A percentile compares a stretch with the other conserved stretches of the same genome.
phyloP scores from a whole-genome alignment of 768 basidiomycete species.

The Suillus occidentalis region DNA sequence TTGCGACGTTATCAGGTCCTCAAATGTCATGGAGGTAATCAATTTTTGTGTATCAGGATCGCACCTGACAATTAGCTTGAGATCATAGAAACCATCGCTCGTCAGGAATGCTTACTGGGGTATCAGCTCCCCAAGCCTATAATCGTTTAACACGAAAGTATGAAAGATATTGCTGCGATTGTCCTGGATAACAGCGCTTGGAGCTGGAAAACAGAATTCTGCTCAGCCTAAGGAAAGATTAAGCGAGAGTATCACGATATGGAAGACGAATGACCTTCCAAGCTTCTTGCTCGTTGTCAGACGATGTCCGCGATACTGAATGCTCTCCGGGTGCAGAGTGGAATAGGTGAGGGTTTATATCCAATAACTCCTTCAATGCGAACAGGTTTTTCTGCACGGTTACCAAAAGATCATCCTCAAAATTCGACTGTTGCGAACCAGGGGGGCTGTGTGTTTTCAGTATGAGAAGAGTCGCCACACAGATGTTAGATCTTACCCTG shows the following conservation, averaged over 20 bases:
- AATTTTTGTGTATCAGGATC: conserved; percentile 69
- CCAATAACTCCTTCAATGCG: conserved; percentile 73
- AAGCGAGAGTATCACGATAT: conserved; percentile 6
- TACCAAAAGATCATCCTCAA: conserved; percentile 62
- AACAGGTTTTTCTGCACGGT: conserved; percentile 79
- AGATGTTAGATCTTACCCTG: conserved; percentile 44
- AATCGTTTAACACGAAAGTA: conserved; percentile 86
- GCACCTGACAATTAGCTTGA: conserved; percentile 50
- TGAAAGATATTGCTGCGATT: conserved; percentile 92
- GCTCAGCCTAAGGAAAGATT: conserved; percentile 61
- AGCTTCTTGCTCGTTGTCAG: conserved; percentile 77
- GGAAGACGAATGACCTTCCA: conserved; percentile 62
- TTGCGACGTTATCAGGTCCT: conserved; percentile 84
- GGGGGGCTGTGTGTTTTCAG: conserved; percentile 31
- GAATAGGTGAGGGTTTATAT: conserved; percentile 83
- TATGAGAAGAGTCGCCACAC: conserved; percentile 4
- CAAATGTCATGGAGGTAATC: conserved; percentile 73
- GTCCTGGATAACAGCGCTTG: conserved; percentile 75
- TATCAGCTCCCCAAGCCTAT: conserved; percentile 83
- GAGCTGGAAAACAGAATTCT: conserved; percentile 77
- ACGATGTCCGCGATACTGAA: conserved; percentile 50
- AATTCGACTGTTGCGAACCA: conserved; percentile 55
- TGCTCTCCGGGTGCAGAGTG: conserved; percentile 76
- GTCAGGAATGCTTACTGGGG: conserved; percentile 53
- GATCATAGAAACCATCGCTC: conserved; percentile 3